phyloP scores from a whole-genome alignment of 2,329 filamentous ascomycete genomes.

The Ascochyta pisi region DNA sequence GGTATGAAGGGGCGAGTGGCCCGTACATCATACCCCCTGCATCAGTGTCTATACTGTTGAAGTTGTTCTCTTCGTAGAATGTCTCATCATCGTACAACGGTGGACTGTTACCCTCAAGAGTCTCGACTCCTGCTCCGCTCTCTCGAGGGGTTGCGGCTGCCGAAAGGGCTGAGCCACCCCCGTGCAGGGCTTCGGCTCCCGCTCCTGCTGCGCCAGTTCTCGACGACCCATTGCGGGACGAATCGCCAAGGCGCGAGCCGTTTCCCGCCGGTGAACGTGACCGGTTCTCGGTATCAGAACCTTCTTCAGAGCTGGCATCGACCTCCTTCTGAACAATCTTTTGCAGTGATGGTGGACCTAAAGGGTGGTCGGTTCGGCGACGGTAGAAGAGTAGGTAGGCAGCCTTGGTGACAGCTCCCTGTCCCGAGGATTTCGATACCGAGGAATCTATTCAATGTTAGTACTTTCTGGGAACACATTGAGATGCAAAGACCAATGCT shows the following conservation, averaged over 20 bases:
- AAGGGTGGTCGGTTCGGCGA: conserved; percentile 74
- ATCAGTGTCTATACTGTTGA: conserved; percentile 14
- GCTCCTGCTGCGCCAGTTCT: conserved; percentile 83
- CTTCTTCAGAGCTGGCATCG: conserved; percentile 54
- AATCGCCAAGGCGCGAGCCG: conserved; percentile 85
- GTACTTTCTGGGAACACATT: conserved; percentile 16
- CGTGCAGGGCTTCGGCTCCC: conserved; percentile 55
- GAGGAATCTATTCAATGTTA: conserved; percentile 72
- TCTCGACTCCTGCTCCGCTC: conserved; percentile 47
- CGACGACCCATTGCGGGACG: conserved; percentile 89
- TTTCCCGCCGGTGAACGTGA: conserved; percentile 72
- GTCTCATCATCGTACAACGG: conserved; percentile 28
- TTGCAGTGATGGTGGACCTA: conserved; percentile 80
- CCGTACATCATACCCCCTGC: conserved; percentile 15
- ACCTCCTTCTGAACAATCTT: conserved; percentile 68
- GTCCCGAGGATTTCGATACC: conserved; percentile 66
- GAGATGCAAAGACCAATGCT: not conserved
- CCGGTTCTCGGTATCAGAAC: conserved; percentile 45
- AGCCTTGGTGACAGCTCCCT: conserved; percentile 72
- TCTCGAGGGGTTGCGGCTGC: conserved; percentile 42
- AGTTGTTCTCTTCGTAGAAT: conserved; percentile 35
- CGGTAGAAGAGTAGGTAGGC: conserved; percentile 98
- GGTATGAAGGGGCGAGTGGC: conserved; percentile 11
- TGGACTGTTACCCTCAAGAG: conserved; percentile 35
- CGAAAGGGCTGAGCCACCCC: conserved; percentile 44